phyloP scores from a whole-genome alignment of 768 basidiomycete genomes.

The Termitomyces sp. region DNA sequence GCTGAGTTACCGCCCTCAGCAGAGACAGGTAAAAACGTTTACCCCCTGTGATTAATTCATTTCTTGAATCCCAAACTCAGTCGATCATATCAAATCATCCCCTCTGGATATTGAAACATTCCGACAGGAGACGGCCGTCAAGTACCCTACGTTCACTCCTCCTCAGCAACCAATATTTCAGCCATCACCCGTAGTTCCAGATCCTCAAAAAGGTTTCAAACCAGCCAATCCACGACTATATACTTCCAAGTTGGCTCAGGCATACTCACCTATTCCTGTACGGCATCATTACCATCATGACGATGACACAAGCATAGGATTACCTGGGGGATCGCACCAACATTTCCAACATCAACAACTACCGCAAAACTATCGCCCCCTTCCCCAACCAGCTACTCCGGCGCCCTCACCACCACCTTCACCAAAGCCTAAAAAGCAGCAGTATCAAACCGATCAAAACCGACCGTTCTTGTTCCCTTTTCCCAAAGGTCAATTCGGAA shows the following conservation, averaged over 20 bases:
- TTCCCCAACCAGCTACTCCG: conserved; percentile 79
- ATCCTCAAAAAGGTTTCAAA: conserved; percentile 29
- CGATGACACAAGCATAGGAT: conserved; percentile 50
- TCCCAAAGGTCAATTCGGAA: conserved; percentile 57
- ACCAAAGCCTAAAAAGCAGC: conserved; percentile 95
- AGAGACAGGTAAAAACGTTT: conserved; percentile 31
- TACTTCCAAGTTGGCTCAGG: conserved; percentile 76
- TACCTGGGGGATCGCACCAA: conserved; percentile 29
- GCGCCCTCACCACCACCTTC: conserved; percentile 83
- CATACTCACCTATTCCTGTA: conserved; percentile 89
- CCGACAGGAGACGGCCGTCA: conserved; percentile 86
- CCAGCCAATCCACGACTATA: conserved; percentile 32
- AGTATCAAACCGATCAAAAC: conserved; percentile 95
- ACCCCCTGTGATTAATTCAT: not conserved
- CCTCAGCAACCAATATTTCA: conserved; percentile 39
- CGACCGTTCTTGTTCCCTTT: conserved; percentile 96
- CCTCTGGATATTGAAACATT: conserved; percentile 90
- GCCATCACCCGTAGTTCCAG: conserved; percentile 25
- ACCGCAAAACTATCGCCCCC: conserved; percentile 32
- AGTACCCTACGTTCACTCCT: conserved; percentile 91
- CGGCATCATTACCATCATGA: conserved; percentile 94
- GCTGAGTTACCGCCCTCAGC: conserved; percentile 66
- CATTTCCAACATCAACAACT: conserved; percentile 34
- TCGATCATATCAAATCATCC: conserved; percentile 78
- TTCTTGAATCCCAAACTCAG: conserved; percentile 25